Evolutionary conservation across 129 eudicot species (phyloP).

Genomic region (Flaveria robusta): DNA sequence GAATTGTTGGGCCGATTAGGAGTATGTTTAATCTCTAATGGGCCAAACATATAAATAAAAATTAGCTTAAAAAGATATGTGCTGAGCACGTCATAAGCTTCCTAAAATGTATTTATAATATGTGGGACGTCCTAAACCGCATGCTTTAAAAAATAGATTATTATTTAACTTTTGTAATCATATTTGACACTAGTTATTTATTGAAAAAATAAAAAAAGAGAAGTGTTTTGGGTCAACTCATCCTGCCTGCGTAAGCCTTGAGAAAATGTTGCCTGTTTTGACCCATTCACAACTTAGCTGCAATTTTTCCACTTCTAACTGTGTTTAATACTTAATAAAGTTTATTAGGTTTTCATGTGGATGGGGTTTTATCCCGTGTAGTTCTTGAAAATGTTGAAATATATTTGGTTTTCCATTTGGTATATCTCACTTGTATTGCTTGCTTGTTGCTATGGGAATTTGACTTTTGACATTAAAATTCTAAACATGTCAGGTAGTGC

Average conservation of each 20-base stretch:
- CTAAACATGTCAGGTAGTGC: conserved; percentile 63
- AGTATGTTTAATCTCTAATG: background rate
- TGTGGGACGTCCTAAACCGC: background rate
- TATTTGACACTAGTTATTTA: conserved; percentile 16
- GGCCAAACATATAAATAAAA: background rate
- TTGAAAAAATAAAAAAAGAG: background rate
- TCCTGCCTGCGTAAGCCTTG: background rate
- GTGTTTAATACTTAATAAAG: background rate
- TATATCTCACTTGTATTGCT: background rate
- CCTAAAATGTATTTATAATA: background rate
- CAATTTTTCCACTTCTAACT: conserved; percentile 11
- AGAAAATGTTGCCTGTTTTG: background rate
- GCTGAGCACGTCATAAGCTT: conserved; percentile 1
- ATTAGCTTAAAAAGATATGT: background rate
- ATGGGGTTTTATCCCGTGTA: conserved; percentile 11
- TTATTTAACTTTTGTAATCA: background rate
- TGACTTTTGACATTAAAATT: conserved; percentile 16
- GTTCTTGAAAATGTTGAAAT: background rate
- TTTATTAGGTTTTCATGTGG: conserved; percentile 3
- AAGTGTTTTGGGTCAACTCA: background rate
- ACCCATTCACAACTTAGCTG: background rate
- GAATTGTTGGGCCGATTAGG: background rate
- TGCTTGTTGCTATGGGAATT: conserved; percentile 18
- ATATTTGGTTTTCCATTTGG: background rate
- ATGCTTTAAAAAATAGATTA: background rate